Conservation (phyloP, 495 filamentous ascomycete genomes). For the Aspergillus affinis region DNA sequence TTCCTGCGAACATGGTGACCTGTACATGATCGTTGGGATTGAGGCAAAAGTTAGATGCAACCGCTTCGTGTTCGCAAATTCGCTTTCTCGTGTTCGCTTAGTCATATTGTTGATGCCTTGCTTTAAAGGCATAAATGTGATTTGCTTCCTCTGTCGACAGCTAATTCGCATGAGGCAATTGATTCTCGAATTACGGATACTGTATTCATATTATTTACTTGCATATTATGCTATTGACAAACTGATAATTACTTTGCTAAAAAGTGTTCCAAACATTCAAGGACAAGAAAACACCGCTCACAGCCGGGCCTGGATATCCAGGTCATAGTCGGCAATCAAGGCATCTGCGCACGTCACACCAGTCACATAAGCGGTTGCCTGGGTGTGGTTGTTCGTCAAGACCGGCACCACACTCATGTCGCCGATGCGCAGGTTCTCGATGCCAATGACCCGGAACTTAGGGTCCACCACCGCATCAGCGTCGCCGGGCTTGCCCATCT, state of each 20-base stretch:
- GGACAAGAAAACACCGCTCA: no score
- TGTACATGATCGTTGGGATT: background rate
- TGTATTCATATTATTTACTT: background rate
- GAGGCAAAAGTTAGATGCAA: background rate
- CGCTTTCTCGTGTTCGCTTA: background rate
- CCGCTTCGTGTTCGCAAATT: background rate
- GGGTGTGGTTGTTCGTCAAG: slow-evolving; percentile 44
- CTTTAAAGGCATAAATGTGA: background rate
- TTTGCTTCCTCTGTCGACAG: no score
- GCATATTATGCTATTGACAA: background rate
- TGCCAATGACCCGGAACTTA: slow-evolving; percentile 53
- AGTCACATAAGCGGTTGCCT: slow-evolving; percentile 39
- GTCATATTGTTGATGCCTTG: background rate
- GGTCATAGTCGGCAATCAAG: slow-evolving; percentile 25
- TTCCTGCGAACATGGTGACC: background rate
- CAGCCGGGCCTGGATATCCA: background rate
- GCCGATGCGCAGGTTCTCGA: slow-evolving; percentile 57
- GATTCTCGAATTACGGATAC: background rate
- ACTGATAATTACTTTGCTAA: no score
- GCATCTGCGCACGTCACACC: slow-evolving; percentile 31
- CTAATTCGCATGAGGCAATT: background rate
- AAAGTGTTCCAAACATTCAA: no score
- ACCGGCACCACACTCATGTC: slow-evolving; percentile 67
- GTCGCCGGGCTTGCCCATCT: slow-evolving; percentile 57
- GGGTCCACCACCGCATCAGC: slow-evolving; percentile 54